Evolutionary conservation across 2,329 filamentous ascomycete genomes (phyloP).

Genomic region (Calonectria pauciramosa): DNA sequence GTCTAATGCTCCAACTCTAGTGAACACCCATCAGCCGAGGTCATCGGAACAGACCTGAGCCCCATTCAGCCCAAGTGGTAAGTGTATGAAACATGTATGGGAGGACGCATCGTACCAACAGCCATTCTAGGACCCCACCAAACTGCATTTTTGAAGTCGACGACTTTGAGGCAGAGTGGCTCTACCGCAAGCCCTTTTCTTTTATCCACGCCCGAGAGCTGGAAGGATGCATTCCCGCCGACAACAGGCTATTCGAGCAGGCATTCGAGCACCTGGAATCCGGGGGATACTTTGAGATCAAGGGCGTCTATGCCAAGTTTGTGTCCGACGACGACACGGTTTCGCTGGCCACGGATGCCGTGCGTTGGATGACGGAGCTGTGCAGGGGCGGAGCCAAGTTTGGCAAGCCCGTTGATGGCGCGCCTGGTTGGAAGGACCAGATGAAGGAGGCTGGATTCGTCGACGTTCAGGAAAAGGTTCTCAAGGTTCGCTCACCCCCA

Average conservation of each 20-base stretch:
- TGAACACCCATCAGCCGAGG: slow-evolving; percentile 23
- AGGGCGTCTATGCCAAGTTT: slow-evolving; percentile 1
- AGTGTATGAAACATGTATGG: background rate
- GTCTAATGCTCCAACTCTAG: background rate
- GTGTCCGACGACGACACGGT: slow-evolving; percentile 12
- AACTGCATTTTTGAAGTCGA: slow-evolving; percentile 28
- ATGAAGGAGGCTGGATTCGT: slow-evolving; percentile 21
- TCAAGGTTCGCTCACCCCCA: slow-evolving; percentile 15
- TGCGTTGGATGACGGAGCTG: slow-evolving; percentile 10
- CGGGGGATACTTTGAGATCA: slow-evolving; percentile 13
- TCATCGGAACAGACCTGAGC: slow-evolving; percentile 28
- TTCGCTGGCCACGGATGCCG: slow-evolving; percentile 8
- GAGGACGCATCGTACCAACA: background rate
- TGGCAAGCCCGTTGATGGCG: slow-evolving; percentile 10
- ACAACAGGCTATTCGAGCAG: background rate
- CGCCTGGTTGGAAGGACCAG: slow-evolving; percentile 3
- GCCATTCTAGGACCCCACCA: slow-evolving; percentile 16
- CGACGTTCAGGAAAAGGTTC: slow-evolving; percentile 21
- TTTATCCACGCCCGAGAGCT: slow-evolving; percentile 23
- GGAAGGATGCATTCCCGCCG: slow-evolving; percentile 22
- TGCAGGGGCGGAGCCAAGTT: slow-evolving; percentile 10
- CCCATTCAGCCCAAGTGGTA: slow-evolving; percentile 30
- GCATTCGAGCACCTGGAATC: slow-evolving; percentile 15
- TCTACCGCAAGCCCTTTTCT: slow-evolving; percentile 17
- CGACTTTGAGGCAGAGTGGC: slow-evolving; percentile 26